phyloP scores from a whole-genome alignment of 495 filamentous ascomycete genomes.

The Apiosordaria backusii region DNA sequence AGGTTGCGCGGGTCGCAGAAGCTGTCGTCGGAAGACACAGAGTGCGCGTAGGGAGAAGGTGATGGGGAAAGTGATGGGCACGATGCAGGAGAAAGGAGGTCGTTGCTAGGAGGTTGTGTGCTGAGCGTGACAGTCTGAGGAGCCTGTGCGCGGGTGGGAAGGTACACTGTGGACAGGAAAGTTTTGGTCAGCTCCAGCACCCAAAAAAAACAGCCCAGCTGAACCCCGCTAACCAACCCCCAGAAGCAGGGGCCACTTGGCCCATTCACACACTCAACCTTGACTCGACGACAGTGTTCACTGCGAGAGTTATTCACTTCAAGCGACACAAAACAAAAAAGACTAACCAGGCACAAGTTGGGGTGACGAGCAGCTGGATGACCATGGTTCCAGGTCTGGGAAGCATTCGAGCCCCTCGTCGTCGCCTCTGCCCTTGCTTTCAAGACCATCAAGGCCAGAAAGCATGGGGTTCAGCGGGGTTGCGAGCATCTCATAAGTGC shows the following conservation, averaged over 20 bases:
- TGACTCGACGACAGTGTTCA: not conserved
- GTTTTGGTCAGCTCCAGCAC: conserved; percentile 35
- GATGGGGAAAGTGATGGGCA: conserved; percentile 85
- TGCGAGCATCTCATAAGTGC: conserved; percentile 63
- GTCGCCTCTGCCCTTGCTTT: conserved; percentile 78
- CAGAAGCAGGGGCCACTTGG: not conserved
- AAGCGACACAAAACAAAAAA: conserved; percentile 25
- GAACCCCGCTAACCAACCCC: not conserved
- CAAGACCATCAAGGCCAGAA: conserved; percentile 67
- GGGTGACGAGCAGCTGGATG: conserved; percentile 70
- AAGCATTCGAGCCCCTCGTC: conserved; percentile 73
- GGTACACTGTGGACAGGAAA: conserved; percentile 61
- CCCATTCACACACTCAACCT: not conserved
- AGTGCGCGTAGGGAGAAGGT: conserved; percentile 75
- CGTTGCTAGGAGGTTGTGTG: conserved; percentile 54
- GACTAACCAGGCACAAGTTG: conserved; percentile 91
- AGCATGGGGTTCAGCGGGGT: conserved; percentile 81
- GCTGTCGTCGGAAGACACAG: conserved; percentile 65
- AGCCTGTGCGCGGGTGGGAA: conserved; percentile 57
- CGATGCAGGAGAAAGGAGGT: conserved; percentile 66
- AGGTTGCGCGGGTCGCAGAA: conserved; percentile 94
- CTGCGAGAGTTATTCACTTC: conserved; percentile 13
- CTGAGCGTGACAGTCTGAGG: conserved; percentile 52
- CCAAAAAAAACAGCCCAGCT: conserved; percentile 18
- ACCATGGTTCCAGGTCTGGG: conserved; percentile 63